A percentile compares a stretch with the other conserved stretches of the same genome.
These are phyloP conservation scores for Coniosporium apollinis DNA, from an alignment of 495 filamentous ascomycete genomes.

Conservation along the genomic window DNA sequence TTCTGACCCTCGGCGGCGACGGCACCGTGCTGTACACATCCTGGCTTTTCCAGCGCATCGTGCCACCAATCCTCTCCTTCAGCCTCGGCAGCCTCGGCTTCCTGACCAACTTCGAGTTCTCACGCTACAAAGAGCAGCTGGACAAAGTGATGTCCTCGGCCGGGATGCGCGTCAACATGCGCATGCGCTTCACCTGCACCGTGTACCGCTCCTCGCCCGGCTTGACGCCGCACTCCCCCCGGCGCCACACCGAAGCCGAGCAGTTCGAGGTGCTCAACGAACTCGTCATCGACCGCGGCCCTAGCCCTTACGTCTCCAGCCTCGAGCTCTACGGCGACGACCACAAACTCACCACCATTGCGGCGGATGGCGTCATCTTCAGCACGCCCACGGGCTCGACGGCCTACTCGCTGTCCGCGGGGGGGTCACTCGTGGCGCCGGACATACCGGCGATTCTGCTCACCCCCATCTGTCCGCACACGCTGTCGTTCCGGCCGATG, in stretches of 20 bases:
- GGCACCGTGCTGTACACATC: slow-evolving; percentile 85
- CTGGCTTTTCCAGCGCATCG: slow-evolving; percentile 86
- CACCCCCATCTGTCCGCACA: slow-evolving; percentile 95
- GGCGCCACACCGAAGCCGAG: slow-evolving; percentile 31
- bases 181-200: slow-evolving; percentile 95
- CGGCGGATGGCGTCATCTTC: slow-evolving; percentile 94
- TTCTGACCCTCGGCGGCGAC: slow-evolving; percentile 81
- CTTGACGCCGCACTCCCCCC: slow-evolving; percentile 1
- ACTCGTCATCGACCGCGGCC: slow-evolving; percentile 90
- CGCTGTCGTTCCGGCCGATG: slow-evolving; percentile 91
- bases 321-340: slow-evolving; percentile 89
- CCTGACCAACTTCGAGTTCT: slow-evolving; percentile 83
- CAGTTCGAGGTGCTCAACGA: slow-evolving; percentile 95
- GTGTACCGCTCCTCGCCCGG: slow-evolving; percentile 41
- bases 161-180: slow-evolving; percentile 87
- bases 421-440: slow-evolving; percentile 87
- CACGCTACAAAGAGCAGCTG: slow-evolving; percentile 62
- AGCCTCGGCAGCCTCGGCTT: slow-evolving; percentile 80
- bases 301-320: slow-evolving; percentile 92
- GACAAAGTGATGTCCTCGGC: slow-evolving; percentile 75
- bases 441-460: slow-evolving; percentile 95
- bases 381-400: slow-evolving; percentile 85
- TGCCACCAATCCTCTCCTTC: slow-evolving; percentile 80
- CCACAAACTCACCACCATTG: slow-evolving; percentile 80
- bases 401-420: slow-evolving; percentile 89